Evolutionary conservation across 2,329 filamentous ascomycete genomes (phyloP), one percentile per base, ranked within the genome.

Genomic region (Myriangium duriaei): DNA sequence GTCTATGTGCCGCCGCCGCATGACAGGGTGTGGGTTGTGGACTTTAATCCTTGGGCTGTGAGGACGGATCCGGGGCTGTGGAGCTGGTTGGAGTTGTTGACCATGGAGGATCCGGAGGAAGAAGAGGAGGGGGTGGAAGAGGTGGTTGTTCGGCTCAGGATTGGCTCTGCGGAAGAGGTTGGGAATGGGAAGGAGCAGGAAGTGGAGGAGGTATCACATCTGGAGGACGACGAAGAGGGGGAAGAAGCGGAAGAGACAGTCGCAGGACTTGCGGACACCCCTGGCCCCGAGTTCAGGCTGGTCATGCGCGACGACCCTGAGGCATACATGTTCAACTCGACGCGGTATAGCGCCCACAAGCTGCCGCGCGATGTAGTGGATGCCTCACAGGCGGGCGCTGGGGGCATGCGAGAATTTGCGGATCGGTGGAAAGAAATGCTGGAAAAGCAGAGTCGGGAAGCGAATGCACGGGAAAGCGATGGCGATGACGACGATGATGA

Each of bases 261-360:
- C 5, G 75, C 73, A 52, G 30, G 38, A 11, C 12, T 39, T 4
- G 6, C 30, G 4, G 36, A 39, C 18, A 39, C 36, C n/a, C 18
- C 21, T 15, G 67, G 70, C 4, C 82, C 86, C 0, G 87, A 95
- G 58, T 71, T 98, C 47, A 71, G 88, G 30, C 67, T 96, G 6
- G 74, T 98, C 32, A 75, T 79, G 49, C 77, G 78, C 55, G 80
- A 88, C 46, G 88, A 96, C 47, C 85, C 87, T 0, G 82, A 88
- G 43, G 87, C 87, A 1, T 91, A 85, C 55, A 81, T 81, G 49
- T 92, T 95, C 55, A 77, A 74, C 47, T 81, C 82, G 4, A 74
- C 85, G 1, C 82, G 88, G 52, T 96, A 93, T 58, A 94, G 86
- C 44, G 88, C 91, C 3, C 88, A 96, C 55, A 98, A 96, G 61